Percentiles rank a stretch among this genome's conserved stretches.
These are phyloP conservation scores for Vitis amurensis DNA, from an alignment of 164 flowering plant genomes.

Conservation along the genomic window DNA sequence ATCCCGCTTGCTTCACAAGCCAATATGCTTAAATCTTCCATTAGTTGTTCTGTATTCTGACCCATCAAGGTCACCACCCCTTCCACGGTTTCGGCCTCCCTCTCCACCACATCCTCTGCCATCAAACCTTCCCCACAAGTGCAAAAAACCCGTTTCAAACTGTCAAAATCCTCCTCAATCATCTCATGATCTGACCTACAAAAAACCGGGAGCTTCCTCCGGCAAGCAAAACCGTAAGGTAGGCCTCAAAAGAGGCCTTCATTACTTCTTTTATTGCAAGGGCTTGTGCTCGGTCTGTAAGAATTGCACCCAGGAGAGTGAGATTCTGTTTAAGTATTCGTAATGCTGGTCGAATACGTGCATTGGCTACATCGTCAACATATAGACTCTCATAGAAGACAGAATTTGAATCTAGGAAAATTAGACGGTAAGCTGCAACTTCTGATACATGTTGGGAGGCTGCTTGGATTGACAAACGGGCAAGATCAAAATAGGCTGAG, in stretches of 20 bases:
- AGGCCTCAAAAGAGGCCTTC: conserved; percentile 86
- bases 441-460: conserved; percentile 72
- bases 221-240: conserved; percentile 82
- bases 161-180: conserved; percentile 76
- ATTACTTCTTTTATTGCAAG: conserved; percentile 76
- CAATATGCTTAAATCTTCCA: conserved; percentile 83
- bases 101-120: conserved; percentile 63
- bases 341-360: conserved; percentile 73
- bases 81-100: conserved; percentile 72
- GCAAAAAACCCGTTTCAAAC: conserved; percentile 61
- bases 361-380: conserved; percentile 51
- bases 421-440: conserved; percentile 85
- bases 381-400: conserved; percentile 76
- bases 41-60: conserved; percentile 67
- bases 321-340: conserved; percentile 84
- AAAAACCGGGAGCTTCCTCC: conserved; percentile 72
- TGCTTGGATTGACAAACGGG: conserved; percentile 47
- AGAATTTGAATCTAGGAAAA: conserved; percentile 74
- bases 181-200: conserved; percentile 56
- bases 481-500: conserved; percentile 56
- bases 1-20: conserved; percentile 70
- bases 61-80: conserved; percentile 78
- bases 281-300: conserved; percentile 68
- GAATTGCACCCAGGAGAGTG: conserved; percentile 60
- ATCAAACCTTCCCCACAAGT: conserved; percentile 72